Evolutionary conservation across 345 rosid species (phyloP).

Genomic region (Sonneratia caseolaris): DNA sequence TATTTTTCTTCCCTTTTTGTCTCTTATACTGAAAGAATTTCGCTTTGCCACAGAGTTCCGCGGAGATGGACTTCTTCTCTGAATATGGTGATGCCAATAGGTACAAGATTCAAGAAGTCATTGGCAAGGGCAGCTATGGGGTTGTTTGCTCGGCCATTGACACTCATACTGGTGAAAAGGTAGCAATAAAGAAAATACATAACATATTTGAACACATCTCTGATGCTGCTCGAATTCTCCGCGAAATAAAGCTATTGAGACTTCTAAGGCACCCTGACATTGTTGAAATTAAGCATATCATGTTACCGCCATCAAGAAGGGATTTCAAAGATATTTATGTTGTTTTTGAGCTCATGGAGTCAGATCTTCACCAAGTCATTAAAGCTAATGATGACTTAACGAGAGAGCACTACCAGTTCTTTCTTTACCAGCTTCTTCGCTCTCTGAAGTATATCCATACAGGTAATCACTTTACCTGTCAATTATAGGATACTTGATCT

Average conservation of each 20-base stretch:
- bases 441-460: slow-evolving; percentile 89
- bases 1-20: neutral
- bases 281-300: slow-evolving; percentile 86
- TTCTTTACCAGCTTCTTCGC: slow-evolving; percentile 85
- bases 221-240: slow-evolving; percentile 71
- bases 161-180: slow-evolving; percentile 65
- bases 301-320: slow-evolving; percentile 87
- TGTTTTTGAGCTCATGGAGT: slow-evolving; percentile 95
- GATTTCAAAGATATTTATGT: slow-evolving; percentile 90
- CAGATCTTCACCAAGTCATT: slow-evolving; percentile 92
- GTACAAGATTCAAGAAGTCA: slow-evolving; percentile 69
- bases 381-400: slow-evolving; percentile 96
- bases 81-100: slow-evolving; percentile 76
- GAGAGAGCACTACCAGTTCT: slow-evolving; percentile 87
- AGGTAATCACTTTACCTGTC: slow-evolving; percentile 27
- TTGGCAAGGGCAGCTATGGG: slow-evolving; percentile 78
- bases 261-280: slow-evolving; percentile 84
- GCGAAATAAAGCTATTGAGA: slow-evolving; percentile 77
- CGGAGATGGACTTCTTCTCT: slow-evolving; percentile 66
- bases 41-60: slow-evolving; percentile 36
- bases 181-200: slow-evolving; percentile 73
- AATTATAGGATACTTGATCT: neutral
- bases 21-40: neutral
- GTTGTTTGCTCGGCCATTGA: slow-evolving; percentile 80
- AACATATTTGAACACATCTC: slow-evolving; percentile 67